Base-by-base conservation (phyloP, 2,329 filamentous ascomycete species). In the Paecilomyces fulvus region DNA sequence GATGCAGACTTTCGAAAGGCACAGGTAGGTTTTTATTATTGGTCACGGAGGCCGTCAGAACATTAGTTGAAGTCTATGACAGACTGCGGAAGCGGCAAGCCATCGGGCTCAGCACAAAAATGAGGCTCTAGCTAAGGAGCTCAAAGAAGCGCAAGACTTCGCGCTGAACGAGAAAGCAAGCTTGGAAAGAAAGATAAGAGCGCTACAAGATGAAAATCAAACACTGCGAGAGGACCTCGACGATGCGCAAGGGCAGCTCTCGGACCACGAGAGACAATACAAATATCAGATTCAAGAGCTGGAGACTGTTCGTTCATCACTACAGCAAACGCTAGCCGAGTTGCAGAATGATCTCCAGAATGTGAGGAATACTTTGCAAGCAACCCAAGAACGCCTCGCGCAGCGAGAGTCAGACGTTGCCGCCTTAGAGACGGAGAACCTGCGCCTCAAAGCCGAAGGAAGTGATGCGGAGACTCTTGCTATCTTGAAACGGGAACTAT, bases 401-500 rank as follows among this genome's bases (percentile, higher is more conserved):
- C 81, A 88, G 56, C 85, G 84, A 59, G 90, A 96, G 62, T 78
- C 77, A 1, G 80, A 86, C n/a, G 81, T 88, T 46, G 90, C 87
- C 0, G 77, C 83, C 11, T 75, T 97, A 9, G 92, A 97, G 73
- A 85, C 88, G 0, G 90, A 97, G 55, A 83, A 96, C 8, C 75
- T 96, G 54, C 82, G 87, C 30, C 76, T 96, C 4, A 96, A 92
- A 68, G 89, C 92, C 0, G 89, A 94, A 65, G 89, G 89, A 1
- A 90, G 88, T 9, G 92, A 96, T 69, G 84, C 85, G 0, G 92
- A 96, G 62, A 94, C 90, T 0, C 81, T 97, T 66, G 83, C 81
- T 4, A 84, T 96, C 31, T 88, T 99, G 64, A 90, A 92, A 69
- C 83, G 86, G 62, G 92, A 99, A 73, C 80, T 99, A 3, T 87